Evolutionary conservation across 202 grass and related monocot species (phyloP), one percentile per base, ranked within the genome.

Genomic region (Digitaria exilis): DNA sequence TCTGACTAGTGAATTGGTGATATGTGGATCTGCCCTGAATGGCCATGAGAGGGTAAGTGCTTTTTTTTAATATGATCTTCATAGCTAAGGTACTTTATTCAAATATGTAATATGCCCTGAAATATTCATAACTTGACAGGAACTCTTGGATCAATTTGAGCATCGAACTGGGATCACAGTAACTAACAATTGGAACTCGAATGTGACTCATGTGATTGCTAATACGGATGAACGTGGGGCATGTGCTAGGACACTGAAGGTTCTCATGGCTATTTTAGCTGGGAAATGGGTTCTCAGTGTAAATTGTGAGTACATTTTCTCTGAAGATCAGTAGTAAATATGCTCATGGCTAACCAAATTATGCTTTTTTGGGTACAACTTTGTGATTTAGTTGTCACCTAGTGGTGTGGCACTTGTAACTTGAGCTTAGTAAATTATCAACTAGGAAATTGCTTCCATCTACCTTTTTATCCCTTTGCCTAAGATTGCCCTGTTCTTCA

Each of bases 241-340:
- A 70, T 96, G 91, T 70, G 65, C 80, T n/a, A 92, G 96, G 89
- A 95, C 96, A 86, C 87, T 95, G 3, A 98, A 98, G 76, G 80
- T 98, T 80, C 92, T 98, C 39, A 91, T 98, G 96, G 93, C 96
- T 70, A 96, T 94, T 80, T 73, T 98, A 68, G 41, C 89, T 76
- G 96, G 93, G 19, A 98, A 96, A 84, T 98, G 96, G 96, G 82
- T 98, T 82, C 35, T 98, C 65, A 93, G 77, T 80, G 73, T 98
- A 30, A 84, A 94, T 21, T 98, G 96, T 98, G 86, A 92, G 96
- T 87, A 29, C 24, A 57, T 24, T 37, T 80, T 64, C 76, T 75
- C 18, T 67, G 68, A 60, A 57, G 9, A 52, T 7, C 22, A 49
- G 26, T 57, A 49, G 26, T 57, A 64, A 48, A 35, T 10, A 41